Base-by-base conservation (phyloP, 768 basidiomycete species). In the Lactarius tabidus region DNA sequence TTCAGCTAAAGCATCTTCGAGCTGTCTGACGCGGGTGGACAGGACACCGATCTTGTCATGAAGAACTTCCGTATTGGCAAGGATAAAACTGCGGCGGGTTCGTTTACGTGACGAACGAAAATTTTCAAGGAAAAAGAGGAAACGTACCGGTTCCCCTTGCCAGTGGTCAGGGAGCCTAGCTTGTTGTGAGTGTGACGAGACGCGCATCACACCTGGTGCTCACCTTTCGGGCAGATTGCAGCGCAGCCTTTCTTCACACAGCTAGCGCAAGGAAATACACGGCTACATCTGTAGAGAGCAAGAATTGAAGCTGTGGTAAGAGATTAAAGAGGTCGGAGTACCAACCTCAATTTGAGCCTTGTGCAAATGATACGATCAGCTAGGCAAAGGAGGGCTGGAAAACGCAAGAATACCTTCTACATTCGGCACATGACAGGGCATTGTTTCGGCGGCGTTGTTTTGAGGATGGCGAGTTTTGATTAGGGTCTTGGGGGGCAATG, bases 311-410 rank as follows among this genome's bases (percentile, higher is more conserved):
- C 41, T 43, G 7, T 9, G 28, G 45, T 20, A 38, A 26, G 36
- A 58, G 14, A 26, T 35, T 10, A 68, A 68, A 39, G 35, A 59
- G 70, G 63, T 68, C 64, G 66, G 61, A 65, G 80, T 29, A 7
- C n/a, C 70, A 74, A 86, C 86, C 85, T 87, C 69, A 89, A 79
- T 74, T 89, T 89, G 65, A 89, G 78, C 69, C 87, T 89, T 71
- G 60, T 60, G 57, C 48, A 59, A 59, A 65, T 55, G 66, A 70
- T 60, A 62, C 51, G 67, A 64, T 66, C 39, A 66, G 61, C 23
- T 54, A 56, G 70, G 57, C 45, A 45, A 33, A 18, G 60, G 15
- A 31, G 48, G 60, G 64, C 48, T 26, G 36, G 59, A 51, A 29
- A n/a, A 41, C 23, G 18, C 66, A 71, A n/a, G 43, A 62, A 69